Conservation (phyloP, 805 yeast genomes). For the Isabelozyma heimii region DNA sequence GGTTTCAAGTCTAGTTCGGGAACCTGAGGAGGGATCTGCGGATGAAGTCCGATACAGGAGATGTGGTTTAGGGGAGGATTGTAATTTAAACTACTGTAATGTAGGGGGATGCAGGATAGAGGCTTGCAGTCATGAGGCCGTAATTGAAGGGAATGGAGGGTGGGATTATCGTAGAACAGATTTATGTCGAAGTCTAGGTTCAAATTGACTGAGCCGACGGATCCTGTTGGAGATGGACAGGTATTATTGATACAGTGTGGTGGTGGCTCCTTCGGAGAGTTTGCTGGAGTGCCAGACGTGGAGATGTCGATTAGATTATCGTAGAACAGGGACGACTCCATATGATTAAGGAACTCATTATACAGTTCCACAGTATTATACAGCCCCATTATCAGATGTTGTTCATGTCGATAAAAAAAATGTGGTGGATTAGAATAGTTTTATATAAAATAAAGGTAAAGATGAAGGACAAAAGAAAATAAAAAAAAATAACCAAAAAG, state of each 20-base stretch:
- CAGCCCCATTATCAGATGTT: background rate
- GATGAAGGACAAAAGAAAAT: too few species aligned
- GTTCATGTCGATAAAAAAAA: background rate
- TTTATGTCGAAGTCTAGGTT: background rate
- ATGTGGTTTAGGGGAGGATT: background rate
- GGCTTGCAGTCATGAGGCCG: too few species aligned
- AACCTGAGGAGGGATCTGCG: background rate
- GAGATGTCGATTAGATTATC: background rate
- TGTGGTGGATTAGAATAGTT: background rate
- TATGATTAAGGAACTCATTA: conserved; percentile 1
- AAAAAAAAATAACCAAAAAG: too few species aligned
- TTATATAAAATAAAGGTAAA: background rate
- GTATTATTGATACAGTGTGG: background rate
- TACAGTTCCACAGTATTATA: conserved; percentile 1
- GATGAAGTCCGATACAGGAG: background rate
- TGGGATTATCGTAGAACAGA: background rate
- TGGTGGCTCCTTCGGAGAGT: background rate
- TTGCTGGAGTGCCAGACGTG: background rate
- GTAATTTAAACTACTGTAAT: background rate
- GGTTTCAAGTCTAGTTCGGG: background rate
- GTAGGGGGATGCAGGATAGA: too few species aligned
- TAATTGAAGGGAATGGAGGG: background rate
- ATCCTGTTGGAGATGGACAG: background rate
- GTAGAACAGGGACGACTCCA: background rate
- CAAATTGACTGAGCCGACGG: background rate